Evolutionary conservation across 495 filamentous ascomycete genomes (phyloP).

Genomic region (Emericellopsis terricola): DNA sequence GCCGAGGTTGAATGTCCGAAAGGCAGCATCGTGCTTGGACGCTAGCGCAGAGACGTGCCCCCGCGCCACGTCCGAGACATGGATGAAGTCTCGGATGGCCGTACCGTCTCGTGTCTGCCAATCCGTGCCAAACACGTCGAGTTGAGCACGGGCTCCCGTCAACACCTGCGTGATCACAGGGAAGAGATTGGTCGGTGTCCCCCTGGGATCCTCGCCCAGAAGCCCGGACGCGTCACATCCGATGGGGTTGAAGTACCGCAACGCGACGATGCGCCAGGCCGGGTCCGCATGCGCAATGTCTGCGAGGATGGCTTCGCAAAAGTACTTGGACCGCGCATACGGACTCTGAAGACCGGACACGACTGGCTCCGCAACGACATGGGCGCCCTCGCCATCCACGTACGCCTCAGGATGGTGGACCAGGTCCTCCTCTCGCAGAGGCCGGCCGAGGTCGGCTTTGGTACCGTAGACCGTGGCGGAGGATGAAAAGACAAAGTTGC

Average conservation of each 20-base stretch:
- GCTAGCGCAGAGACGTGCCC: slow-evolving; percentile 42
- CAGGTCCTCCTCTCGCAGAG: slow-evolving; percentile 40
- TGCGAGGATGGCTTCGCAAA: slow-evolving; percentile 45
- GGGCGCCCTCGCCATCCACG: slow-evolving; percentile 30
- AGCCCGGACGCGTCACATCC: slow-evolving; percentile 46
- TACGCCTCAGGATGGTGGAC: slow-evolving; percentile 34
- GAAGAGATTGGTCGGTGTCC: slow-evolving; percentile 43
- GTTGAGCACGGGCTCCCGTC: slow-evolving; percentile 29
- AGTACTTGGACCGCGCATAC: slow-evolving; percentile 49
- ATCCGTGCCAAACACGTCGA: slow-evolving; percentile 44
- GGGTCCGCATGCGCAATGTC: slow-evolving; percentile 40
- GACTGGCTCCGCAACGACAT: slow-evolving; percentile 4
- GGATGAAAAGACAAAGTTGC: slow-evolving; percentile 47
- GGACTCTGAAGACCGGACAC: slow-evolving; percentile 40
- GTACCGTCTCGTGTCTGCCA: slow-evolving; percentile 54
- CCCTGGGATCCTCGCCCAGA: slow-evolving; percentile 46
- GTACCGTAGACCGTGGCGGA: slow-evolving; percentile 46
- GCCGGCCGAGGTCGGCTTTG: slow-evolving; percentile 30
- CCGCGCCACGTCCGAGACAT: slow-evolving; percentile 42
- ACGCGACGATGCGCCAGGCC: slow-evolving; percentile 40
- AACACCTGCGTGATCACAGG: slow-evolving; percentile 43
- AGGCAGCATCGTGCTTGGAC: slow-evolving; percentile 19
- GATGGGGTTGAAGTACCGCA: slow-evolving; percentile 53
- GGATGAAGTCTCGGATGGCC: slow-evolving; percentile 57
- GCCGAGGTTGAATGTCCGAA: slow-evolving; percentile 35